Evolutionary conservation across 768 basidiomycete genomes (phyloP).

Genomic region (Tremella fuciformis): DNA sequence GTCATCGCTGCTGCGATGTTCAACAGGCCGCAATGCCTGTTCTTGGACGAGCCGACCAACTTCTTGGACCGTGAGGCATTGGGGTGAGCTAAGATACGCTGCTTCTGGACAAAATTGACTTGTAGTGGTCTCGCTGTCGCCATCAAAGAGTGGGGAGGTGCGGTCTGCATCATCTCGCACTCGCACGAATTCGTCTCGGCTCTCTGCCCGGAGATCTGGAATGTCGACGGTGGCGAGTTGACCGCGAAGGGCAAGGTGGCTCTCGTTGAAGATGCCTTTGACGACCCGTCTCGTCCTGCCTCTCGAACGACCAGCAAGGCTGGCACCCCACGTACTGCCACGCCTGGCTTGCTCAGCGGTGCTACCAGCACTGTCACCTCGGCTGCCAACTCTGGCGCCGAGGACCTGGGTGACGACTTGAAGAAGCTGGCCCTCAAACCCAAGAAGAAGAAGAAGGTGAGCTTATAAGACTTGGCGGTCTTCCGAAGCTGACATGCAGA

Average conservation of each 20-base stretch:
- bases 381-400: conserved; percentile 40
- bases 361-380: conserved; percentile 54
- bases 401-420: conserved; percentile 39
- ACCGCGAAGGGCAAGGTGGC: conserved; percentile 84
- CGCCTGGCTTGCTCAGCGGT: conserved; percentile 67
- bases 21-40: conserved; percentile 58
- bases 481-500: conserved; percentile 9
- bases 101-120: background rate
- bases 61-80: conserved; percentile 95
- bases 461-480: background rate
- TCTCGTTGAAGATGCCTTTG: conserved; percentile 78
- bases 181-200: conserved; percentile 58
- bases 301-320: conserved; percentile 68
- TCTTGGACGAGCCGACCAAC: conserved; percentile 87
- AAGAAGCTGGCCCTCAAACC: conserved; percentile 47
- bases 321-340: conserved; percentile 58
- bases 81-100: conserved; percentile 15
- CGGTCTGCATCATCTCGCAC: conserved; percentile 79
- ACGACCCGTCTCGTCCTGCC: conserved; percentile 65
- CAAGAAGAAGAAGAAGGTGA: conserved; percentile 85
- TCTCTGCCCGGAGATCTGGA: conserved; percentile 81
- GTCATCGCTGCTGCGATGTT: conserved; percentile 81
- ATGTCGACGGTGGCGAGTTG: conserved; percentile 79
- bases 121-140: conserved; percentile 88
- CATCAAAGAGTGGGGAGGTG: conserved; percentile 88